A percentile compares a stretch with the other conserved stretches of the same genome.
phyloP scores from a whole-genome alignment of 2,329 filamentous ascomycete species.

The Penicillium sp. region DNA sequence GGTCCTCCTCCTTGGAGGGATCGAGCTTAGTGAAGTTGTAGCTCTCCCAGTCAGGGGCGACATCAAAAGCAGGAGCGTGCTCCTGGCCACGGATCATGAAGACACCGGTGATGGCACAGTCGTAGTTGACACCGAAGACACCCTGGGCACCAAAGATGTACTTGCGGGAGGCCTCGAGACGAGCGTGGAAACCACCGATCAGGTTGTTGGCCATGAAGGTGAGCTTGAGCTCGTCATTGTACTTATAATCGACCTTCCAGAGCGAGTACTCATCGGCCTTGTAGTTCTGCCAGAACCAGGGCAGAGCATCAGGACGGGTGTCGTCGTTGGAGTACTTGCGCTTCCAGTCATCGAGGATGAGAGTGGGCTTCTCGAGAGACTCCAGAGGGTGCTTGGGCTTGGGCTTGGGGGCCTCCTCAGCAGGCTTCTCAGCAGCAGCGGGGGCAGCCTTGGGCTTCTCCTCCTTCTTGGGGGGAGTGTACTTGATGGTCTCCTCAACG shows the following conservation, averaged over 20 bases:
- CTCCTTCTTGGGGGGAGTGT: conserved; percentile 67
- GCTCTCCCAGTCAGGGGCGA: conserved; percentile 94
- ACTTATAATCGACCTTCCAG: conserved; percentile 96
- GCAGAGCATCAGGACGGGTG: conserved; percentile 70
- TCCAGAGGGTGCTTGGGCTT: conserved; percentile 98
- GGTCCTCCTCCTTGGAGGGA: conserved; percentile 75
- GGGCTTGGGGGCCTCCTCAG: conserved; percentile 51
- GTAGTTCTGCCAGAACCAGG: conserved; percentile 97
- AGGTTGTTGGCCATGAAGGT: conserved; percentile 99
- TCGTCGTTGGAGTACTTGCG: conserved; percentile 97
- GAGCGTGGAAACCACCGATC: conserved; percentile 93
- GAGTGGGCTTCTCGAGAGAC: conserved; percentile 68
- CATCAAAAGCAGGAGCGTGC: conserved; percentile 78
- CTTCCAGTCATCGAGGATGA: conserved; percentile 96
- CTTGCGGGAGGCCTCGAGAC: conserved; percentile 96
- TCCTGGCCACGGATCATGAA: conserved; percentile 95
- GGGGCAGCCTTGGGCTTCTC: conserved; percentile 57
- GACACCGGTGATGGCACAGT: conserved; percentile 85
- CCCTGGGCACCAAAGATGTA: conserved; percentile 88
- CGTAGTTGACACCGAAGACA: conserved; percentile 83
- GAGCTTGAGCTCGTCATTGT: conserved; percentile 94
- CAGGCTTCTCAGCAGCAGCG: conserved; percentile 48
- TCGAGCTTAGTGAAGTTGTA: conserved; percentile 97
- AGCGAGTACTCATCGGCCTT: conserved; percentile 94
- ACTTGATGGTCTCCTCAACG: conserved; percentile 73